A percentile compares a stretch with the other conserved stretches of the same genome.
Conservation (phyloP, 345 rosid species). For the Geranium brycei region DNA sequence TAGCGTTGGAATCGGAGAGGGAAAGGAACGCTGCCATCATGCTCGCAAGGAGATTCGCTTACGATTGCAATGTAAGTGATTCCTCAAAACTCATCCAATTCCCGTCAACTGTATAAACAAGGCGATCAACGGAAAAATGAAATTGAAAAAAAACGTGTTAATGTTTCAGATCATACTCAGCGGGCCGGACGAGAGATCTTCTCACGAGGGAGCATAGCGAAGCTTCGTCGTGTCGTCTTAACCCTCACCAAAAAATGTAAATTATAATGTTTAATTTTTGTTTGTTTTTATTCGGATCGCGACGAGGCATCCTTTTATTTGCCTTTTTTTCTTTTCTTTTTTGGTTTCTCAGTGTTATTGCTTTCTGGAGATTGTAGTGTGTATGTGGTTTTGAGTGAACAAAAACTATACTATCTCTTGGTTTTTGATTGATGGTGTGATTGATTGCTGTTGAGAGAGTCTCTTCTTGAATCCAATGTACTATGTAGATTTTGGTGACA, state of each 20-base stretch:
- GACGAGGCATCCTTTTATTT: conserved; percentile 27
- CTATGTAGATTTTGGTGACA: no score
- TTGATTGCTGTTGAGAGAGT: no score
- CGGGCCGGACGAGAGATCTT: conserved; percentile 50
- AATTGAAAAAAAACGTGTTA: background rate
- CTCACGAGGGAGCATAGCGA: conserved; percentile 9
- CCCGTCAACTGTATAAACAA: background rate
- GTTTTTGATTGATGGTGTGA: no score
- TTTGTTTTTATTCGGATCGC: conserved; percentile 12
- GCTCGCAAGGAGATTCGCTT: conserved; percentile 93
- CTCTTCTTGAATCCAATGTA: no score
- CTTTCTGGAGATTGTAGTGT: no score
- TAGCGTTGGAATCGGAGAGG: conserved; percentile 83
- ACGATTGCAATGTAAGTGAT: conserved; percentile 79
- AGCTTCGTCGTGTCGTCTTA: no score
- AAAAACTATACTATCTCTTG: no score
- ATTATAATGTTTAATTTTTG: conserved; percentile 15
- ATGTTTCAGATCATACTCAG: conserved; percentile 41
- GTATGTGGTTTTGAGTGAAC: no score
- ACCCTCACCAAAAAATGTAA: conserved; percentile 20
- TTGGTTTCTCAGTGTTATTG: conserved; percentile 12
- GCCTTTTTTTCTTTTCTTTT: conserved; percentile 26
- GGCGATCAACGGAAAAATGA: no score
- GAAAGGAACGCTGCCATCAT: conserved; percentile 82
- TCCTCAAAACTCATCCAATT: background rate